Evolutionary conservation across 2,329 filamentous ascomycete species (phyloP), one percentile per base, ranked within the genome.

Genomic region (Penicillium corylophilum): DNA sequence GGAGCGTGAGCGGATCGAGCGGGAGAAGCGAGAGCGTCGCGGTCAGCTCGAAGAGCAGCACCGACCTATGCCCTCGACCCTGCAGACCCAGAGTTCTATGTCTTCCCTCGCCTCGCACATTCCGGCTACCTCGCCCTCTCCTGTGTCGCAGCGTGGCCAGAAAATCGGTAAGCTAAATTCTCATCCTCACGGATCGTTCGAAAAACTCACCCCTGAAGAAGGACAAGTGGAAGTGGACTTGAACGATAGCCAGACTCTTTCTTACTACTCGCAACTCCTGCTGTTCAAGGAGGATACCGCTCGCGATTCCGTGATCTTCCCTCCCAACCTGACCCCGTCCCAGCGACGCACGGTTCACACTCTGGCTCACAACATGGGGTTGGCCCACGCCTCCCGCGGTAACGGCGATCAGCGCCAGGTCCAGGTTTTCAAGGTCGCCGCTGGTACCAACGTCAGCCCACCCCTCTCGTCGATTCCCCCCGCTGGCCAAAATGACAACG

Each of bases 41-140:
- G 94, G 94, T 44, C 94, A 99, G 73, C 82, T 99, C 12, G 92
- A 99, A 73, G 94, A 99, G 74, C 94, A 99, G 73, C 94, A 99
- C 73, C 86, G 92, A 67, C 90, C 77, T 64, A 86, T 88, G 66
- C 74, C 74, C 31, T 67, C 74, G 41, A 75, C 77, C 41, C 82
- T 94, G 54, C 90, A 94, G 62, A 89, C 87, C 48, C 92, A 96
- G 72, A 84, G 86, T 46, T 96, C 93, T 12, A 85, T 96, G 67
- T 89, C 90, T 60, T 94, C 90, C 6, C 79, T 95, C 29, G 82
- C 80, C 66, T 79, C 86, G 63, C 76, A 82, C 75, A 68, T 87
- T 71, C 72, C 87, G 70, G 77, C 82, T 18, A 83, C 82, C 22
- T 84, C 86, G 33, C 83, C 85, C 13, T 88, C 85, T 15, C 85